These are phyloP conservation scores for Pulveroboletus ravenelii DNA, from an alignment of 768 basidiomycete species.

Conservation along the genomic window DNA sequence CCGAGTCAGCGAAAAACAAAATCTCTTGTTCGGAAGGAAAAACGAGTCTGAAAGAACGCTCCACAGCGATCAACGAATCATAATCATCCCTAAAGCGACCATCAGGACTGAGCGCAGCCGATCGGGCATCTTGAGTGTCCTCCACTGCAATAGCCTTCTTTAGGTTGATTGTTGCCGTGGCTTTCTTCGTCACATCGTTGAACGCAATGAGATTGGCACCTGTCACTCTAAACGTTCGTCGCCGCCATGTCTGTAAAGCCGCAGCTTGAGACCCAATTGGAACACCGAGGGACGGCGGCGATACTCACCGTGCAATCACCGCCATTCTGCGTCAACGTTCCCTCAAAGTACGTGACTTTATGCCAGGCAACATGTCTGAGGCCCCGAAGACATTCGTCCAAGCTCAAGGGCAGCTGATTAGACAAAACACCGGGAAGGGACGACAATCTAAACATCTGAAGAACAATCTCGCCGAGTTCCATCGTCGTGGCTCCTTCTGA, in stretches of 20 bases:
- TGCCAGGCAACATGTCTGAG: conserved; percentile 90
- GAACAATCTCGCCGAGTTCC: conserved; percentile 80
- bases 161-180: conserved; percentile 85
- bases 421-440: conserved; percentile 77
- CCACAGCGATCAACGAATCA: conserved; percentile 63
- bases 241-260: conserved; percentile 62
- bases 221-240: conserved; percentile 78
- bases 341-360: conserved; percentile 90
- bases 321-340: conserved; percentile 86
- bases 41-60: conserved; percentile 78
- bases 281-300: background rate
- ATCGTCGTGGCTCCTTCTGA: conserved; percentile 52
- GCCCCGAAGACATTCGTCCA: conserved; percentile 89
- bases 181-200: conserved; percentile 89
- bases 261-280: background rate
- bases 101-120: conserved; percentile 41
- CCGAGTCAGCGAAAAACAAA: conserved; percentile 85
- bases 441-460: conserved; percentile 89
- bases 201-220: conserved; percentile 85
- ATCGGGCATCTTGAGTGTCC: conserved; percentile 65
- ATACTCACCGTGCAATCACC: conserved; percentile 83
- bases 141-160: conserved; percentile 75
- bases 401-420: conserved; percentile 79
- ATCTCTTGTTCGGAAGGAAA: conserved; percentile 80
- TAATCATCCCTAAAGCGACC: conserved; percentile 50